Evolutionary conservation across 768 basidiomycete species (phyloP).

Genomic region (Leucogyrophana mollusca): DNA sequence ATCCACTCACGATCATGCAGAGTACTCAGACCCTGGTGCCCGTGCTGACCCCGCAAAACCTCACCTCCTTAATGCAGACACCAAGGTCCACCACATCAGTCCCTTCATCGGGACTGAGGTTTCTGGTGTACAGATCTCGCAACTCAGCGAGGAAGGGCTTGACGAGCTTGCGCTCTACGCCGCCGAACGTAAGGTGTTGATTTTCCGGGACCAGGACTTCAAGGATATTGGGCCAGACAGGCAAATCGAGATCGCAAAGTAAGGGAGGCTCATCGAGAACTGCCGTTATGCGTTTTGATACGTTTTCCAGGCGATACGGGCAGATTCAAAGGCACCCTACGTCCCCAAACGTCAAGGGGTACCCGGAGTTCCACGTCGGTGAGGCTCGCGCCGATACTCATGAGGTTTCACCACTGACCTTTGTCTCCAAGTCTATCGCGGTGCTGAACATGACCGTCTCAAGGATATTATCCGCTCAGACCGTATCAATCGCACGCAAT

Average conservation of each 20-base stretch:
- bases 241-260: slow-evolving; percentile 53
- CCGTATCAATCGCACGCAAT: slow-evolving; percentile 40
- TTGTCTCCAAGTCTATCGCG: slow-evolving; percentile 44
- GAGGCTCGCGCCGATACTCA: slow-evolving; percentile 11
- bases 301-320: slow-evolving; percentile 37
- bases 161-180: slow-evolving; percentile 52
- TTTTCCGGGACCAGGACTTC: slow-evolving; percentile 63
- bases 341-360: slow-evolving; percentile 52
- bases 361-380: slow-evolving; percentile 60
- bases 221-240: slow-evolving; percentile 52
- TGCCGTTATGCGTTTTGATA: neutral
- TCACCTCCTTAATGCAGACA: slow-evolving; percentile 42
- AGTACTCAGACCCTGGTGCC: slow-evolving; percentile 42
- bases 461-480: slow-evolving; percentile 42
- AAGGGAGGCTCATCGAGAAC: neutral
- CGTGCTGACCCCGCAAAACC: slow-evolving; percentile 53
- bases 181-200: slow-evolving; percentile 51
- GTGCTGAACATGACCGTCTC: slow-evolving; percentile 41
- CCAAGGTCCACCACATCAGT: slow-evolving; percentile 38
- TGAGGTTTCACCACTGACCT: neutral
- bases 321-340: slow-evolving; percentile 46
- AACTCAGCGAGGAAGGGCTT: slow-evolving; percentile 49
- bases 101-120: slow-evolving; percentile 55
- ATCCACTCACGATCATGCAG: slow-evolving; percentile 18
- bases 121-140: slow-evolving; percentile 50